Conservation (phyloP, 306 rosid genomes). For the Acacia melanoxylon region DNA sequence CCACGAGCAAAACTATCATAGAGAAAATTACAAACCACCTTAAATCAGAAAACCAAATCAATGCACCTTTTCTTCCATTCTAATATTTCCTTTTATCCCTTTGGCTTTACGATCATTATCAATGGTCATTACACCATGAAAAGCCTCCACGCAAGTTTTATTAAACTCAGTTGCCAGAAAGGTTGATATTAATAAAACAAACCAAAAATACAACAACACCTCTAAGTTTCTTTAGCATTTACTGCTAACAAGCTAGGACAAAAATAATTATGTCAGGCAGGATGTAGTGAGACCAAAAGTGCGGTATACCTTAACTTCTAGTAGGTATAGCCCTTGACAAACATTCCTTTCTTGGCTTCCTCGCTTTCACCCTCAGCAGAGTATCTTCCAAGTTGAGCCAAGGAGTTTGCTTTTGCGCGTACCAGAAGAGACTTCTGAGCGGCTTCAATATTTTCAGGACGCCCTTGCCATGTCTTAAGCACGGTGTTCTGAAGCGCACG, state of each 20-base stretch:
- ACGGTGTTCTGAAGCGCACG: slow-evolving; percentile 93
- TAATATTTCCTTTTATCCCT: not conserved
- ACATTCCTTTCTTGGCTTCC: slow-evolving; percentile 91
- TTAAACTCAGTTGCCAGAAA: slow-evolving; percentile 47
- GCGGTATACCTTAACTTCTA: slow-evolving; percentile 28
- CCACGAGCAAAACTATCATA: not conserved
- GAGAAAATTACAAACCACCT: slow-evolving; percentile 2
- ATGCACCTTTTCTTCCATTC: slow-evolving; percentile 2
- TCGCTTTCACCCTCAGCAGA: slow-evolving; percentile 82
- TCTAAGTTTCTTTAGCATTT: slow-evolving; percentile 33
- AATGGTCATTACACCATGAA: slow-evolving; percentile 24
- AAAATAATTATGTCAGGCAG: slow-evolving; percentile 16
- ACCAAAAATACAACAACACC: slow-evolving; percentile 32
- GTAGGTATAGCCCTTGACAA: slow-evolving; percentile 90
- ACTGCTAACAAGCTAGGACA: slow-evolving; percentile 4
- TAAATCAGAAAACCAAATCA: not conserved
- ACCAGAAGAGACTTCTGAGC: slow-evolving; percentile 85
- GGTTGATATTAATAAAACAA: not conserved
- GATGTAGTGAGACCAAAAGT: slow-evolving; percentile 23
- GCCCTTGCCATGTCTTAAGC: slow-evolving; percentile 96
- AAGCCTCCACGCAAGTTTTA: slow-evolving; percentile 45
- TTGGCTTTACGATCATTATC: not conserved
- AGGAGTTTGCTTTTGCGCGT: slow-evolving; percentile 95
- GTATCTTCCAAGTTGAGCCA: slow-evolving; percentile 96
- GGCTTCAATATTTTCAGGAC: slow-evolving; percentile 68